Evolutionary conservation across 73 alveolate species (phyloP).

Genomic region (Paramecium caudatum): DNA sequence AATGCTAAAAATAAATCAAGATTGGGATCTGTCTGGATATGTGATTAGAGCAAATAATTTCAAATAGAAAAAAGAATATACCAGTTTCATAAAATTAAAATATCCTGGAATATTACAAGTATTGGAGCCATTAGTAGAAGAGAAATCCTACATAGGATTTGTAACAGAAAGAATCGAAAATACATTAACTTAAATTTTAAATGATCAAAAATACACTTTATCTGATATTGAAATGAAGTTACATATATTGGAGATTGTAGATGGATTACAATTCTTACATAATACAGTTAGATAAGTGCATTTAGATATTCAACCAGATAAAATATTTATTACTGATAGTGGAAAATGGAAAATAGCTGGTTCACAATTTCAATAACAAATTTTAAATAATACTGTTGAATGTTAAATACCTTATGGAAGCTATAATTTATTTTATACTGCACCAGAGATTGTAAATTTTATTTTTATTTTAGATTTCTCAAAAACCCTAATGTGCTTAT

Average conservation of each 20-base stretch:
- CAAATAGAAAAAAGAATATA: slow-evolving; percentile 48
- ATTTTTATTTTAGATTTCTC: neutral
- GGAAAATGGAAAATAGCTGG: slow-evolving; percentile 71
- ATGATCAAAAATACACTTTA: neutral
- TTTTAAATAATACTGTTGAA: neutral
- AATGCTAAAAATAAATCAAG: slow-evolving; percentile 53
- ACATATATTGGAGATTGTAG: slow-evolving; percentile 55
- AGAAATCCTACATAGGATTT: slow-evolving; percentile 54
- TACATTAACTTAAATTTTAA: neutral
- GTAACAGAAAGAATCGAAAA: slow-evolving; percentile 66
- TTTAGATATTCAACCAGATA: slow-evolving; percentile 49
- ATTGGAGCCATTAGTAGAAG: slow-evolving; percentile 53
- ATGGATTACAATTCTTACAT: slow-evolving; percentile 65
- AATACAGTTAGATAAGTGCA: slow-evolving; percentile 45
- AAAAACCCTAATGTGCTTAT: slow-evolving; percentile 9
- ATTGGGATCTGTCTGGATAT: slow-evolving; percentile 64
- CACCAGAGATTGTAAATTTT: slow-evolving; percentile 6
- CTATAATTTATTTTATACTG: neutral
- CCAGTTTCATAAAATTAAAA: slow-evolving; percentile 29
- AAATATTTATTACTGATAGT: slow-evolving; percentile 11
- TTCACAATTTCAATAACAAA: slow-evolving; percentile 35
- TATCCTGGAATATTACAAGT: slow-evolving; percentile 52
- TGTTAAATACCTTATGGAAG: slow-evolving; percentile 6
- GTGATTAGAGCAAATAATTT: slow-evolving; percentile 32
- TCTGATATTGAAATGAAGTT: slow-evolving; percentile 51